Conservation (phyloP, 1,139 yeast species). For the Saccharomyces hybrid region DNA sequence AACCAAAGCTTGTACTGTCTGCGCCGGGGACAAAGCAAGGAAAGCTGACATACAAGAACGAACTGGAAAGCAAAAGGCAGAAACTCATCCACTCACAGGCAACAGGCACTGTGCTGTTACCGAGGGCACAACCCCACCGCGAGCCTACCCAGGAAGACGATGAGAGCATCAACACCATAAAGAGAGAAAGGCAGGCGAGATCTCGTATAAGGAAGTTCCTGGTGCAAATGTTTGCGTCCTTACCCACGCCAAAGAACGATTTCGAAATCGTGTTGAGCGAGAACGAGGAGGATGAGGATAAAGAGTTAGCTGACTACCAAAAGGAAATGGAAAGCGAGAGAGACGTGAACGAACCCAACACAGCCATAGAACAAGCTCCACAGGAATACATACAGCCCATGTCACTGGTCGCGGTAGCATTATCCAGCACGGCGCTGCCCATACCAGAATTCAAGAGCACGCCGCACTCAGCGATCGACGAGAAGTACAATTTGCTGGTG, state of each 20-base stretch:
- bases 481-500: neutral
- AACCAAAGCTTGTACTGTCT: conserved; percentile 52
- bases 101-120: conserved; percentile 1
- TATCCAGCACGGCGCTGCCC: neutral
- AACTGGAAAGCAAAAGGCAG: conserved; percentile 15
- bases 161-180: neutral
- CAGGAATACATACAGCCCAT: neutral
- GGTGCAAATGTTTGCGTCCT: conserved; percentile 31
- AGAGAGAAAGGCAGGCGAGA: conserved; percentile 1
- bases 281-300: conserved; percentile 21
- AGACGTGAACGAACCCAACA: conserved; percentile 3
- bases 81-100: conserved; percentile 4
- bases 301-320: conserved; percentile 18
- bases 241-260: conserved; percentile 54
- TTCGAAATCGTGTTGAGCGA: conserved; percentile 41
- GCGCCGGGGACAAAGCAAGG: conserved; percentile 33
- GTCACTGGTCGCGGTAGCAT: neutral
- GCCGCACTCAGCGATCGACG: neutral
- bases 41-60: conserved; percentile 16
- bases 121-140: neutral
- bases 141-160: neutral
- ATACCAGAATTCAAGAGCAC: neutral
- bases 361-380: neutral
- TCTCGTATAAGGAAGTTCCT: conserved; percentile 9
- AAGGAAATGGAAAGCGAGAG: conserved; percentile 27